Base-by-base conservation (phyloP, 352 stramenopile genomes). In the Thraustotheca clavata region DNA sequence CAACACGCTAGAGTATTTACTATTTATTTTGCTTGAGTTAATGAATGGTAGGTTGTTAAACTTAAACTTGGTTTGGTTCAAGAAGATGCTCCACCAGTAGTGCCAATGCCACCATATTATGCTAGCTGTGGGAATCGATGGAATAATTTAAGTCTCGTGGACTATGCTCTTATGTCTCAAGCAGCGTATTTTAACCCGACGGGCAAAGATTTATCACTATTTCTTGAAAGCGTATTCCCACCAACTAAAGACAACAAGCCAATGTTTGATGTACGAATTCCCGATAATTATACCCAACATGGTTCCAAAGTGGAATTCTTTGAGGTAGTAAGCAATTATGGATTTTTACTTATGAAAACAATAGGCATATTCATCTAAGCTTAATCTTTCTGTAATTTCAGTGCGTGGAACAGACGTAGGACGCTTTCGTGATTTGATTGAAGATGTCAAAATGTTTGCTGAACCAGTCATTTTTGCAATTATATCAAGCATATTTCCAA, bases 381-480 rank as follows among this genome's bases (percentile, higher is more conserved):
- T 91, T 12, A 94, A 94, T 69, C 89, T 83, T 31, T 91, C 82
- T 16, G 84, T 94, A 47, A 90, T 94, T 59, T 88, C 84, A 4
- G 87, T 96, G 14, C 78, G 85, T 33, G 88, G 88, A 20, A 96
- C 88, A 1, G 88, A 96, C 49, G 90, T 96, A 14, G 94, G 86
- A 71, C 79, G 88, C 33, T 92, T 95, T 54, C 89, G 79, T 1
- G 88, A 96, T 68, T 93, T 96, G 38, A 80, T 95, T 22, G 88
- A 96, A 62, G 88, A 96, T 59, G 81, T 92, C 54, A 96, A 96
- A 72, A 93, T 96, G 84, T 93, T 89, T 72, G 77, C 87, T 38
- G 88, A 96, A 70, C 88, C 88, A 1, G 84, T 96, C 7, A 87
- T 95, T 46, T 92, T 96, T 63, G 86, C 81, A 29, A 78, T 92